Conservation (phyloP, 805 yeast species). For the Wilhelminamyces savonicus region DNA sequence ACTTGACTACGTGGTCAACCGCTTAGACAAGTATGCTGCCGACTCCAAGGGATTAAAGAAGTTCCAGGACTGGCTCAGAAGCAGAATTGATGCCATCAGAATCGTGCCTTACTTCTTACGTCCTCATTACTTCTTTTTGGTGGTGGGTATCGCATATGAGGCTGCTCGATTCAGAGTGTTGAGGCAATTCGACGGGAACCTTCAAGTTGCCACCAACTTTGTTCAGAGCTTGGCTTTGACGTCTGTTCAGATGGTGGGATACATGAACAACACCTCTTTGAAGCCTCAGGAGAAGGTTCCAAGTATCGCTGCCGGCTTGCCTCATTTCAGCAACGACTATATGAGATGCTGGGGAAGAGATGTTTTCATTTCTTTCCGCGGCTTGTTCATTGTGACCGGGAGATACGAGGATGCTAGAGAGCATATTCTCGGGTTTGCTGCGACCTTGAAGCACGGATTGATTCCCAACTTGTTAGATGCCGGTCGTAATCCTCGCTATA, state of each 20-base stretch:
- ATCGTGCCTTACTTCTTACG: slow-evolving; percentile 70
- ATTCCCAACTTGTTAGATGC: slow-evolving; percentile 92
- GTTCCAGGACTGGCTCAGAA: slow-evolving; percentile 65
- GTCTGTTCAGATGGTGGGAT: slow-evolving; percentile 83
- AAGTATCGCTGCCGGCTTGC: slow-evolving; percentile 91
- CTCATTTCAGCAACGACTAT: slow-evolving; percentile 84
- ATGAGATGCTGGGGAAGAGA: slow-evolving; percentile 99
- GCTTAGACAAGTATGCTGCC: slow-evolving; percentile 51
- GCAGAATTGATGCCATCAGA: slow-evolving; percentile 58
- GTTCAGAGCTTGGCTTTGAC: slow-evolving; percentile 74
- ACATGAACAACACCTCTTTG: slow-evolving; percentile 67
- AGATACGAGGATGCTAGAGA: slow-evolving; percentile 71
- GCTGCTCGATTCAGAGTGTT: slow-evolving; percentile 70
- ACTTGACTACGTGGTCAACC: slow-evolving; percentile 59
- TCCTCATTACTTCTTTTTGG: slow-evolving; percentile 82
- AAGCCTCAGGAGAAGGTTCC: slow-evolving; percentile 58
- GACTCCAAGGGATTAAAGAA: slow-evolving; percentile 41
- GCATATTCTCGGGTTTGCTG: slow-evolving; percentile 83
- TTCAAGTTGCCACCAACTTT: slow-evolving; percentile 62
- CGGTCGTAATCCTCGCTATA: slow-evolving; percentile 88
- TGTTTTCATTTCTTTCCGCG: slow-evolving; percentile 82
- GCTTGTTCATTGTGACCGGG: slow-evolving; percentile 71
- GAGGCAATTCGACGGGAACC: slow-evolving; percentile 42
- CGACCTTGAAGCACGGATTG: slow-evolving; percentile 89
- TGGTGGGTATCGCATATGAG: slow-evolving; percentile 78